Percentiles rank a stretch among this genome's conserved stretches.
These are phyloP conservation scores for Boletus sp. DNA, from an alignment of 768 basidiomycete genomes.

Conservation along the genomic window DNA sequence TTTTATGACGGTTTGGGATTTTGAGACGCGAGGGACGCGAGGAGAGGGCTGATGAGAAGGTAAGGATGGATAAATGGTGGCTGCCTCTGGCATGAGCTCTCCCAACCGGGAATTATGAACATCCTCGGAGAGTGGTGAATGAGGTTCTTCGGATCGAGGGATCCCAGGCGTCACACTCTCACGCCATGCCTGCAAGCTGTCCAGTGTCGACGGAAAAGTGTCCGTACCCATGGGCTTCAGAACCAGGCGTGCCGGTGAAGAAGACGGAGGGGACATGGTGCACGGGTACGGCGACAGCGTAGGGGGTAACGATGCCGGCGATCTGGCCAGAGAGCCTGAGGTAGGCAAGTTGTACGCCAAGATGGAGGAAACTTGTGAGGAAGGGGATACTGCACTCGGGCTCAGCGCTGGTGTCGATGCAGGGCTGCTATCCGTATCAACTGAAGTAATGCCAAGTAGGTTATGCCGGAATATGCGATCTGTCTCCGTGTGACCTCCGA, in stretches of 20 bases:
- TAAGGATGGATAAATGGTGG: constrained; percentile 1
- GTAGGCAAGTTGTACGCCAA: constrained; percentile 12
- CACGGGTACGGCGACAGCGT: constrained; percentile 6
- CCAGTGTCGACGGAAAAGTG: constrained; percentile 30
- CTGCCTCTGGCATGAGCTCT: constrained; percentile 9
- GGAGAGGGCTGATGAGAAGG: not conserved
- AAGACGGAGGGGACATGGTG: constrained; percentile 14
- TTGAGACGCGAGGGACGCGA: constrained; percentile 4
- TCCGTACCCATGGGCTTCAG: constrained; percentile 30
- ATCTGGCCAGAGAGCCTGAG: constrained; percentile 8
- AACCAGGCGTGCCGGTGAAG: constrained; percentile 15
- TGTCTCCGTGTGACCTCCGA: constrained; percentile 31
- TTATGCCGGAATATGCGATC: constrained; percentile 30
- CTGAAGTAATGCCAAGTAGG: constrained; percentile 11
- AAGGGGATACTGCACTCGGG: constrained; percentile 21
- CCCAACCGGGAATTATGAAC: not conserved
- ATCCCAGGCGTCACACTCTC: constrained; percentile 18
- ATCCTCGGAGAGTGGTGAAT: constrained; percentile 15
- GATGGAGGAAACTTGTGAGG: constrained; percentile 14
- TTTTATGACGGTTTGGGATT: constrained; percentile 20
- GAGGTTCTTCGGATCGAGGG: constrained; percentile 16
- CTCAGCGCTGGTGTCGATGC: constrained; percentile 25
- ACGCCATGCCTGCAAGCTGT: constrained; percentile 29
- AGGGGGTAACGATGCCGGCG: constrained; percentile 16
- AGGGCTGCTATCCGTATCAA: constrained; percentile 19